Evolutionary conservation across 2,329 filamentous ascomycete genomes (phyloP), one percentile per base, ranked within the genome.

Genomic region (Xylariaceae sp.): DNA sequence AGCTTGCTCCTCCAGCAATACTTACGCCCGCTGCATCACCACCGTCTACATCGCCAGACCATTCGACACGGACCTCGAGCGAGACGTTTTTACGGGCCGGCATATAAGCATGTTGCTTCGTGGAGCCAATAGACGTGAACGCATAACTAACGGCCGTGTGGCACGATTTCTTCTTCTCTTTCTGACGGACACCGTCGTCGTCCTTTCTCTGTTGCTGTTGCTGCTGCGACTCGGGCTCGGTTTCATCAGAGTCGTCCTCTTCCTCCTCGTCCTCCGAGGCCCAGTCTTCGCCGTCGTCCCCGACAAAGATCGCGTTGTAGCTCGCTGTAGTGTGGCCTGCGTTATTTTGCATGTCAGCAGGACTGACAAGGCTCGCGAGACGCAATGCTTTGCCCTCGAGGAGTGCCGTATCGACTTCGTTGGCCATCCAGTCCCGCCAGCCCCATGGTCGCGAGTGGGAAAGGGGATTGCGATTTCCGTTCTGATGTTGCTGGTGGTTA

Each of bases 81-180:
- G 59, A 62, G 4, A 62, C 58, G 35, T 62, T 58, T 42, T 53
- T 58, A 6, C 52, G 45, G 17, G 56, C 53, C 36, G 45, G 48
- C 3, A 40, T 22, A 2, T 32, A 37, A 3, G 41, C 32, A 29
- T 43, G 29, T 17, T 44, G 39, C 38, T 41, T 51, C 5, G 45
- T 25, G 2, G 46, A 49, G 19, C 47, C 43, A 20, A 44, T 29
- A 2, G 57, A 56, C 5, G 57, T 61, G 47, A 61, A 61, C 22
- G 43, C 58, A 21, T 58, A 62, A 22, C 43, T 54, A 6, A 44
- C 14, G 4, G 29, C 37, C 27, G 32, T 35, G 51, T 47, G 38
- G 42, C 42, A n/a, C 20, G 6, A 43, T 22, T 39, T 38, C 11
- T 35, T 37, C 4, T 35, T 27, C 8, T 23, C 23, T 21, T 46